phyloP scores from a whole-genome alignment of 257 asterid genomes.

The Solanum ahanhuiri region DNA sequence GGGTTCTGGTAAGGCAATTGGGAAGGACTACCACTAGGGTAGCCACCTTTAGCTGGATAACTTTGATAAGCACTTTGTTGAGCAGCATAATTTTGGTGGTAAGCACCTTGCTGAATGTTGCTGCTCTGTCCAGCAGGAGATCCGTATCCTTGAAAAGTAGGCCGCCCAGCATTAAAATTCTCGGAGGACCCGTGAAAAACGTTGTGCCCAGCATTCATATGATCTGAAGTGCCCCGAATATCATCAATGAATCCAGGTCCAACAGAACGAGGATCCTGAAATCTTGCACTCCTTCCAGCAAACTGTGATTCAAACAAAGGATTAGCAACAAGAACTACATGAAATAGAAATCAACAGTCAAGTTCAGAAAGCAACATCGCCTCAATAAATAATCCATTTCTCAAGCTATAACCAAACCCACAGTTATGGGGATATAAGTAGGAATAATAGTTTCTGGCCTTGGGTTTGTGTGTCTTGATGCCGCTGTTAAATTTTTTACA shows the following conservation, averaged over 20 bases:
- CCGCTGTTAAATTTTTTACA: neutral
- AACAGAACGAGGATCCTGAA: constrained; percentile 30
- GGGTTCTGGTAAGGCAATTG: constrained; percentile 29
- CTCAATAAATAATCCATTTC: neutral
- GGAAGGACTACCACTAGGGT: constrained; percentile 24
- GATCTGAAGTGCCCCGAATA: constrained; percentile 21
- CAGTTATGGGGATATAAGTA: neutral
- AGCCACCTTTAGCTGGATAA: constrained; percentile 14
- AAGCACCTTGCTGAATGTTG: constrained; percentile 21
- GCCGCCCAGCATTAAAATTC: constrained; percentile 26
- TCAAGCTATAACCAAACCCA: neutral
- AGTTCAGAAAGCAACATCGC: neutral
- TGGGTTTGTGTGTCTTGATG: neutral
- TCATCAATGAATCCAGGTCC: constrained; percentile 17
- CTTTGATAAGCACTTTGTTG: constrained; percentile 22
- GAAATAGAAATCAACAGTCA: neutral
- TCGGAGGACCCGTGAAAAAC: constrained; percentile 21
- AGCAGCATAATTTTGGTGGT: constrained; percentile 28
- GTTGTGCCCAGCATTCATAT: constrained; percentile 25
- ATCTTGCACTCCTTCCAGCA: constrained; percentile 29
- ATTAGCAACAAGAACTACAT: neutral
- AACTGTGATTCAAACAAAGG: constrained; percentile 17
- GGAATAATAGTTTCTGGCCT: neutral
- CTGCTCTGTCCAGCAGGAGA: constrained; percentile 25
- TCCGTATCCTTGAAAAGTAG: constrained; percentile 20